Evolutionary conservation across 768 basidiomycete species (phyloP), one percentile per base, ranked within the genome.

Genomic region (Filobasidium wieringae): DNA sequence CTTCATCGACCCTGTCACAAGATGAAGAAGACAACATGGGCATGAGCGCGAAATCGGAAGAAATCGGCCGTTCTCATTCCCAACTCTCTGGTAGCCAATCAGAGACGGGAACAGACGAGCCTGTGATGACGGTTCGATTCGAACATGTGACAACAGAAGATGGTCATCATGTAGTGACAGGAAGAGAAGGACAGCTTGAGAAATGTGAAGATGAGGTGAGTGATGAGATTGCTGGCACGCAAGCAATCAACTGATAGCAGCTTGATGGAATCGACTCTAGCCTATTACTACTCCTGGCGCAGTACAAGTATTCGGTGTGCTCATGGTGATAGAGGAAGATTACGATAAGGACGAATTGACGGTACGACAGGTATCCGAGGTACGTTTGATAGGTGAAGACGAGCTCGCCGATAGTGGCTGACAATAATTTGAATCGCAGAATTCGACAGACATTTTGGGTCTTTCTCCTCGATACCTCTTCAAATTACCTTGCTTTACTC

Each of bases 231-330:
- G 8, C 7, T 14, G 22, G 57, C 33, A 33, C 29, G 24, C 15
- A 26, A 11, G 17, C 36, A n/a, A 37, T 9, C 9, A 9, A 9
- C 36, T 37, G 9, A 37, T 37, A n/a, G 32, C 19, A 37, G 54
- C 7, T 29, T 27, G 29, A 43, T 11, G 14, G n/a, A 11, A 14
- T 5, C 24, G 15, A n/a, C 45, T 19, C 12, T 40, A 85, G 83
- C 88, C 87, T 0, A 90, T 90, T 49, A 81, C 83, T 0, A 82
- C 84, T 0, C 88, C 87, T 12, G 87, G 87, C 2, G 83, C 87
- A 1, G 80, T 88, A 1, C 88, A 90, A 75, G 83, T 81, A 0
- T 90, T 84, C 65, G 87, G 87, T n/a, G 83, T 88, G 0, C 77
- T 88, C 3, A 79, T 89, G 51, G 85, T 80, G 1, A 74, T 88